Evolutionary conservation across 179 eudicot species (phyloP).

Genomic region (Heliamphora pulchella): DNA sequence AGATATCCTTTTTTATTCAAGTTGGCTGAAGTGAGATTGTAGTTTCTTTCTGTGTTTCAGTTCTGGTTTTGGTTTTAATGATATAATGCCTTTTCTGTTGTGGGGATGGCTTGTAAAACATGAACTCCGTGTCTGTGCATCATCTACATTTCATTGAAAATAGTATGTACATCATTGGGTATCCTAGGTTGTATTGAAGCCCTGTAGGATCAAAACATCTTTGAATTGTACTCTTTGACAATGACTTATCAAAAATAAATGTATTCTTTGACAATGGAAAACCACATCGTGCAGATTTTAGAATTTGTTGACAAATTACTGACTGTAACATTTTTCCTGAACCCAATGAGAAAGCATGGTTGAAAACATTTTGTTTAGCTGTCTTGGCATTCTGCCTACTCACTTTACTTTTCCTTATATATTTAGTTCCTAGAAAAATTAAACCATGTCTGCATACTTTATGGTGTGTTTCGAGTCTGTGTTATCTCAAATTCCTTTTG

Average conservation of each 20-base stretch:
- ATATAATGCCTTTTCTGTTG: neutral
- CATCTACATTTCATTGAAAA: neutral
- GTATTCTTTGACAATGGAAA: too few species aligned
- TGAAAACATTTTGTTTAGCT: neutral
- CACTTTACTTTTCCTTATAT: neutral
- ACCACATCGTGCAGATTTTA: neutral
- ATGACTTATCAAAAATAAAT: too few species aligned
- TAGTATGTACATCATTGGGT: neutral
- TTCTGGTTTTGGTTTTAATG: conserved; percentile 8
- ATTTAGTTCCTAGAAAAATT: neutral
- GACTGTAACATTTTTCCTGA: neutral
- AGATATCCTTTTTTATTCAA: conserved; percentile 61
- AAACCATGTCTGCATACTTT: neutral
- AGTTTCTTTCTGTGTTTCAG: neutral
- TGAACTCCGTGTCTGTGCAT: neutral
- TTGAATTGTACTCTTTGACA: neutral
- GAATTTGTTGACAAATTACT: neutral
- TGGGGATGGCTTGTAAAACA: conserved; percentile 1
- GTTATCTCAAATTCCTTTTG: neutral
- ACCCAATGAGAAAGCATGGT: neutral
- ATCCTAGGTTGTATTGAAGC: neutral
- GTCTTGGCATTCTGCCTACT: neutral
- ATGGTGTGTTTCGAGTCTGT: neutral
- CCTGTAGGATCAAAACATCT: neutral
- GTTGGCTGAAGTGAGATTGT: neutral